A percentile compares a stretch with the other conserved stretches of the same genome.
Conservation (phyloP, 306 rosid genomes). For the Rubus idaeus region DNA sequence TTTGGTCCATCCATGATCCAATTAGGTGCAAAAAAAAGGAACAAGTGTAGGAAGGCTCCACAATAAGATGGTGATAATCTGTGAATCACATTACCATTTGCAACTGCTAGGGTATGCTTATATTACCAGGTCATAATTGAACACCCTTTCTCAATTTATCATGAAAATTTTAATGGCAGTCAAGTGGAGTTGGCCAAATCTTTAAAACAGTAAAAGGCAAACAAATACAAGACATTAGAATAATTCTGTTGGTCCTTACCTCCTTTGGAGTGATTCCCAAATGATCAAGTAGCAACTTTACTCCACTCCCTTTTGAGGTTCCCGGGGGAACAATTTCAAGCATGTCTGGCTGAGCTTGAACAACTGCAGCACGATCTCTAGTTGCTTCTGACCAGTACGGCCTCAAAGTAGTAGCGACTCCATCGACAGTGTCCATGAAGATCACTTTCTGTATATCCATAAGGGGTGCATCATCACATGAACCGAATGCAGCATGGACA, state of each 20-base stretch:
- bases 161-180: neutral
- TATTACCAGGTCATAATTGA: neutral
- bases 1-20: neutral
- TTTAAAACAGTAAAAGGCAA: neutral
- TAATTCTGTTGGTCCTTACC: constrained; percentile 42
- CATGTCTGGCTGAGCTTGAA: constrained; percentile 81
- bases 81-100: neutral
- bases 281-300: constrained; percentile 81
- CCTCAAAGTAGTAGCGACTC: constrained; percentile 59
- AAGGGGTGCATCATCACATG: constrained; percentile 13
- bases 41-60: neutral
- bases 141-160: neutral
- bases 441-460: constrained; percentile 66
- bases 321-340: constrained; percentile 89
- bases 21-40: neutral
- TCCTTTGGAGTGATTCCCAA: constrained; percentile 65
- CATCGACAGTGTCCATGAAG: constrained; percentile 64
- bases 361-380: constrained; percentile 59
- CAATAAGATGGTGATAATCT: neutral
- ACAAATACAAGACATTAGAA: neutral
- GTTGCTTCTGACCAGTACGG: constrained; percentile 87
- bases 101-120: neutral
- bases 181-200: neutral
- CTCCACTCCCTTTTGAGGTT: constrained; percentile 86
- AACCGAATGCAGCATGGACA: constrained; percentile 6